A percentile compares a stretch with the other conserved stretches of the same genome.
These are phyloP conservation scores for Monosporozyma yasuniensis DNA, from an alignment of 805 yeast species.

Conservation along the genomic window DNA sequence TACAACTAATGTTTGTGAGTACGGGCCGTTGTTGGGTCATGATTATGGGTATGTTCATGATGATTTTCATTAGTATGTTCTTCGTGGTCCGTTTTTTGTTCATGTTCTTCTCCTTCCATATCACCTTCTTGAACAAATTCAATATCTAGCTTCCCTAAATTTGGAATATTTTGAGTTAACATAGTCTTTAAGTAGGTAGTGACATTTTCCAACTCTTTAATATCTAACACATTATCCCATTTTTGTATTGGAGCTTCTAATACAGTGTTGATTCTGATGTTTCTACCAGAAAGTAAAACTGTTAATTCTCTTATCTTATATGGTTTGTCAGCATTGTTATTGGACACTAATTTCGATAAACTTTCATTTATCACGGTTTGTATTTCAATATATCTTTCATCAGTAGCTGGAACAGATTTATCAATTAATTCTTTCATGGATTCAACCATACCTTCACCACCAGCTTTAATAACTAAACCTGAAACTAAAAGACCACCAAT, in stretches of 20 bases:
- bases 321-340: constrained; percentile 34
- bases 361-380: constrained; percentile 33
- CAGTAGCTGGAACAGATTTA: constrained; percentile 46
- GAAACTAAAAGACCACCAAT: constrained; percentile 88
- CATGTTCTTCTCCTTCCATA: not conserved
- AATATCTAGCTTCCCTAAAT: constrained; percentile 36
- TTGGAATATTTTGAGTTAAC: constrained; percentile 34
- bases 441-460: constrained; percentile 59
- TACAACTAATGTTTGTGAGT: constrained; percentile 1
- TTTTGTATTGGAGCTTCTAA: constrained; percentile 37
- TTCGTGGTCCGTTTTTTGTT: not conserved
- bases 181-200: constrained; percentile 30
- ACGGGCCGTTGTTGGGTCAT: not conserved
- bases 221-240: constrained; percentile 37
- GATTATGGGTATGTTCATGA: not conserved
- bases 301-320: constrained; percentile 36
- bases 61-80: not conserved
- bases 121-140: constrained; percentile 31
- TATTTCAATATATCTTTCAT: constrained; percentile 40
- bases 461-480: constrained; percentile 72
- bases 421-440: constrained; percentile 76
- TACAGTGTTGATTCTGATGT: constrained; percentile 32
- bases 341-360: constrained; percentile 31
- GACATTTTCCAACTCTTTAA: constrained; percentile 36
- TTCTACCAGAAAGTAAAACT: constrained; percentile 51